Evolutionary conservation across 176 grass and related monocot species (phyloP).

Genomic region (Cenchrus fungigraminus): DNA sequence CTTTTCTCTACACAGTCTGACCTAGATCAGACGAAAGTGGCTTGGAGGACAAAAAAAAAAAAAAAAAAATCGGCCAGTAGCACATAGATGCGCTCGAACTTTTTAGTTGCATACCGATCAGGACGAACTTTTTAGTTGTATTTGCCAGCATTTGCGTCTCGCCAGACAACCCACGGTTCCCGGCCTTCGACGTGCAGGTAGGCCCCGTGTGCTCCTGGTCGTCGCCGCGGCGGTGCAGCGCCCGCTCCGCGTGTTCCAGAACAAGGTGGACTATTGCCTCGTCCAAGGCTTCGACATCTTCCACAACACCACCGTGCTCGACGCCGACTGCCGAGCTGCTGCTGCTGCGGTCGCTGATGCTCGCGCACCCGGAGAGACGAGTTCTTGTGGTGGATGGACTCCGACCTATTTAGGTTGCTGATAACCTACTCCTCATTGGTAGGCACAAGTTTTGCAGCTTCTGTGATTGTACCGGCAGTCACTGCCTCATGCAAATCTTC

Average conservation of each 20-base stretch:
- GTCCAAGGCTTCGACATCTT: conserved; percentile 82
- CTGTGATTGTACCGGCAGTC: not conserved
- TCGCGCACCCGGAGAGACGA: conserved; percentile 82
- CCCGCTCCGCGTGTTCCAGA: conserved; percentile 70
- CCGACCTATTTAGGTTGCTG: conserved; percentile 48
- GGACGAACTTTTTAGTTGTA: too few species aligned
- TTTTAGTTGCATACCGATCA: too few species aligned
- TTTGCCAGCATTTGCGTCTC: too few species aligned
- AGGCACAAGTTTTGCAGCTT: not conserved
- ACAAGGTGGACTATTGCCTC: conserved; percentile 96
- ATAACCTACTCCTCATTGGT: not conserved
- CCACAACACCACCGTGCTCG: conserved; percentile 82
- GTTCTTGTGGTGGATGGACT: conserved; percentile 94
- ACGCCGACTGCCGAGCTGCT: conserved; percentile 86
- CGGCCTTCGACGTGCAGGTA: conserved; percentile 37
- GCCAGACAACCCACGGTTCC: conserved; percentile 56
- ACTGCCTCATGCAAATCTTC: not conserved
- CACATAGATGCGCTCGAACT: too few species aligned
- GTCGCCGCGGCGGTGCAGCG: conserved; percentile 57
- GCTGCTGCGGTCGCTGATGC: conserved; percentile 74
- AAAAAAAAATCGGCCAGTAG: too few species aligned
- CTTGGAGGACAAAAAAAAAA: too few species aligned
- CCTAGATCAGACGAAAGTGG: too few species aligned
- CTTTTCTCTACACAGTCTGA: too few species aligned
- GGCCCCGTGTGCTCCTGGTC: conserved; percentile 81